Percentiles rank a stretch among this genome's conserved stretches.
Evolutionary conservation across 345 rosid genomes (phyloP).

Genomic region (Sonneratia alba): DNA sequence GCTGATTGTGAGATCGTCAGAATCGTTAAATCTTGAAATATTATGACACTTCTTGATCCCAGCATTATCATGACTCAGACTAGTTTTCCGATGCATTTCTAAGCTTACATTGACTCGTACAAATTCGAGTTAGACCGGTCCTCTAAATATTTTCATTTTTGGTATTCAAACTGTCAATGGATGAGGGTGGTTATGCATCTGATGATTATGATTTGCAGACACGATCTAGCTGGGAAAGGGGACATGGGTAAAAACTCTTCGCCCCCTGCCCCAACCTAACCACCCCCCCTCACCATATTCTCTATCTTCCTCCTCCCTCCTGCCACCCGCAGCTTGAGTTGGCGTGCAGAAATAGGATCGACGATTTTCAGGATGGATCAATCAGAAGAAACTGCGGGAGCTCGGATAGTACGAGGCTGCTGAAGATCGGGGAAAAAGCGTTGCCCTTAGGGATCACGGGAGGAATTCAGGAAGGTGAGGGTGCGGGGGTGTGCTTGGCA

Average conservation of each 20-base stretch:
- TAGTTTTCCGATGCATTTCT: too few species aligned
- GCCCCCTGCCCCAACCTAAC: neutral
- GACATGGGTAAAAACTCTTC: neutral
- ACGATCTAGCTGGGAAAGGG: neutral
- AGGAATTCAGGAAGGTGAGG: neutral
- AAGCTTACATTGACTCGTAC: too few species aligned
- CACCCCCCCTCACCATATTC: too few species aligned
- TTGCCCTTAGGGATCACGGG: neutral
- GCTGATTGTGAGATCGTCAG: too few species aligned
- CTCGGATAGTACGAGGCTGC: neutral
- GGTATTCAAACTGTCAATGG: too few species aligned
- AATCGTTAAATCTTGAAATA: too few species aligned
- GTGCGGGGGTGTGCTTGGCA: too few species aligned
- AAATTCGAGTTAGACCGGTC: too few species aligned
- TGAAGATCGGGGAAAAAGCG: too few species aligned
- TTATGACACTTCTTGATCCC: too few species aligned
- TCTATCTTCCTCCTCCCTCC: neutral
- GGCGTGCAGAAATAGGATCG: slow-evolving; percentile 20
- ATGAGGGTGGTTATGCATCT: neutral
- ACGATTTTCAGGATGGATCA: slow-evolving; percentile 15
- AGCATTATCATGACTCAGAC: too few species aligned
- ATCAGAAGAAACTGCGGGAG: neutral
- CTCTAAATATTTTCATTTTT: too few species aligned
- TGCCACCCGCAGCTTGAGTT: slow-evolving; percentile 2
- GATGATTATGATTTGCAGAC: neutral